Evolutionary conservation across 805 yeast genomes (phyloP).

Genomic region (Spathaspora boniae): DNA sequence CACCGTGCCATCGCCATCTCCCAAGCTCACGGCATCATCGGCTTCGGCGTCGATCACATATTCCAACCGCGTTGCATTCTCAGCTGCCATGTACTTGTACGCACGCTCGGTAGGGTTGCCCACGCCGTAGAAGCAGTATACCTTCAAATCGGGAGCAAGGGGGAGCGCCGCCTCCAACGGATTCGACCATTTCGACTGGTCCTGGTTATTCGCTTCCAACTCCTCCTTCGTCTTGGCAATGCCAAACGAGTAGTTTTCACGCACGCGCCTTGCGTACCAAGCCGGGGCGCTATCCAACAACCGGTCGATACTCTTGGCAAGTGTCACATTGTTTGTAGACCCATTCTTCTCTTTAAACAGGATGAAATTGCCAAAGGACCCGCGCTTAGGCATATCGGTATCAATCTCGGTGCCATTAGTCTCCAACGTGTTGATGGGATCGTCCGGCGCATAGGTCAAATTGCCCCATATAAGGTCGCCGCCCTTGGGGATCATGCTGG

Average conservation of each 20-base stretch:
- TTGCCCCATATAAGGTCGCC: slow-evolving; percentile 90
- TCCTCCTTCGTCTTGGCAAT: slow-evolving; percentile 59
- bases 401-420: slow-evolving; percentile 29
- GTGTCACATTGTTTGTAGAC: slow-evolving; percentile 42
- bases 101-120: slow-evolving; percentile 96
- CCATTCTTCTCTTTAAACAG: slow-evolving; percentile 45
- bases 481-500: slow-evolving; percentile 96
- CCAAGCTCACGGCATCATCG: slow-evolving; percentile 63
- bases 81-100: slow-evolving; percentile 70
- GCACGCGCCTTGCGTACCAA: slow-evolving; percentile 69
- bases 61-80: slow-evolving; percentile 52
- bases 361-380: slow-evolving; percentile 64
- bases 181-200: slow-evolving; percentile 84
- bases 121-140: slow-evolving; percentile 91
- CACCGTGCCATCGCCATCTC: slow-evolving; percentile 97
- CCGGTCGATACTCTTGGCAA: slow-evolving; percentile 64
- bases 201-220: slow-evolving; percentile 60
- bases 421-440: slow-evolving; percentile 37
- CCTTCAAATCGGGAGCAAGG: slow-evolving; percentile 86
- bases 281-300: slow-evolving; percentile 63
- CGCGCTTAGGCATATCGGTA: slow-evolving; percentile 22
- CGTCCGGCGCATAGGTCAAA: slow-evolving; percentile 66
- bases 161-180: slow-evolving; percentile 93
- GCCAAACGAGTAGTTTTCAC: slow-evolving; percentile 77
- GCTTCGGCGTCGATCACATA: slow-evolving; percentile 68